Evolutionary conservation across 2,329 filamentous ascomycete species (phyloP).

Genomic region (Fusarium udum): DNA sequence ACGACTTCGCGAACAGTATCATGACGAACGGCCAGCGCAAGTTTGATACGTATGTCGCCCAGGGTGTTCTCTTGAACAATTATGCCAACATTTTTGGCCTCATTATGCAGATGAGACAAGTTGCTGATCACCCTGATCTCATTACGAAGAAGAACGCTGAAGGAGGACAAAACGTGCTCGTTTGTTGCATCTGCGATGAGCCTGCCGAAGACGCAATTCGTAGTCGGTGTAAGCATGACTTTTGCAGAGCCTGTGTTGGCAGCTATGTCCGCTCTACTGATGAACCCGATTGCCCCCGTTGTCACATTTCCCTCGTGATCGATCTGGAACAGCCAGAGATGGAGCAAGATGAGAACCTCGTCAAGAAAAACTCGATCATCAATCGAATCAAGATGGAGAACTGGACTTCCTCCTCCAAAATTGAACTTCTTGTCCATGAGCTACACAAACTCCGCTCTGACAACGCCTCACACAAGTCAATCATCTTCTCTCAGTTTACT

Average conservation of each 20-base stretch:
- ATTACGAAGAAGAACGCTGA: constrained; percentile 88
- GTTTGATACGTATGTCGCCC: constrained; percentile 95
- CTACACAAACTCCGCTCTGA: constrained; percentile 91
- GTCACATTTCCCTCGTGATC: constrained; percentile 88
- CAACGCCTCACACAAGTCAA: constrained; percentile 94
- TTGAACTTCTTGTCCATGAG: constrained; percentile 94
- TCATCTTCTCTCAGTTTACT: constrained; percentile 97
- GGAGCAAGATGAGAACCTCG: constrained; percentile 84
- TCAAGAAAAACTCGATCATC: constrained; percentile 97
- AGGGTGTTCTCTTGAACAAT: constrained; percentile 94
- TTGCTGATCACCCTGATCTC: constrained; percentile 94
- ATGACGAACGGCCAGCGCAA: constrained; percentile 90
- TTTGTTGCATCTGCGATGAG: constrained; percentile 96
- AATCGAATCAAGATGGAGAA: constrained; percentile 99
- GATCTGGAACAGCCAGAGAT: constrained; percentile 96
- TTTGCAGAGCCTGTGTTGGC: constrained; percentile 55
- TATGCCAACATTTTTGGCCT: constrained; percentile 99
- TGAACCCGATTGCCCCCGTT: constrained; percentile 83
- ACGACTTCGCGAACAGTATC: constrained; percentile 93
- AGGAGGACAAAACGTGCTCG: constrained; percentile 87
- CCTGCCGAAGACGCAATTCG: constrained; percentile 93
- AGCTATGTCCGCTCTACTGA: constrained; percentile 78
- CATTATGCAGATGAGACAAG: constrained; percentile 99
- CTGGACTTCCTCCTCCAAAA: constrained; percentile 98
- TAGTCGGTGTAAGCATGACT: constrained; percentile 89